Evolutionary conservation across 331 rosid species (phyloP).

Genomic region (Malus hybrid): DNA sequence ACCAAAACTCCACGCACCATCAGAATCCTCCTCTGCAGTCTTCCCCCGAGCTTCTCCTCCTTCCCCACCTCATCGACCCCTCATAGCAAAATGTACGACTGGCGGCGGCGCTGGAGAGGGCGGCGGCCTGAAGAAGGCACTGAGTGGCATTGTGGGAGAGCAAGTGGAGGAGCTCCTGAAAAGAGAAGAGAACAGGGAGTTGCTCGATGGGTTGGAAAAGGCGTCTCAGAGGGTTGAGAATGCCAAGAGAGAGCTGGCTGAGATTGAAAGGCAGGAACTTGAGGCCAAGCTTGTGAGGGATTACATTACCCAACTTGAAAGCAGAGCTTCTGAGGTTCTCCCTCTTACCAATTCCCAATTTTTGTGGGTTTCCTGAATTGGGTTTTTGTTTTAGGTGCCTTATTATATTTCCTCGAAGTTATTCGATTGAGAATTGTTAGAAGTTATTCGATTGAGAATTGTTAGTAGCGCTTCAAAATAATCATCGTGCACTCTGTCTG

Average conservation of each 20-base stretch:
- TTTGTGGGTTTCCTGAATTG: not conserved
- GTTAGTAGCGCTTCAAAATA: too few relatives aligned
- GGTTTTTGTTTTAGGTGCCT: not conserved
- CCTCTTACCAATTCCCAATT: not conserved
- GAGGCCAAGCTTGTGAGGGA: conserved; percentile 50
- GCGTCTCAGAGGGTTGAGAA: conserved; percentile 74
- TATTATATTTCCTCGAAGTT: not conserved
- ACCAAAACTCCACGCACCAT: not conserved
- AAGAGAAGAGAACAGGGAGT: conserved; percentile 55
- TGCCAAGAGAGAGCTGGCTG: conserved; percentile 56
- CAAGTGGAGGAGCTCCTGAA: conserved; percentile 55
- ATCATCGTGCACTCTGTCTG: not conserved
- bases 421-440: too few relatives aligned
- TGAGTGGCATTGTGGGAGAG: conserved; percentile 48
- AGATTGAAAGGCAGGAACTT: conserved; percentile 52
- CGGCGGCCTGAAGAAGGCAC: conserved; percentile 35
- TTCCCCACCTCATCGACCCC: conserved; percentile 9
- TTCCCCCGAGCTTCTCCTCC: conserved; percentile 5
- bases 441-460: not conserved
- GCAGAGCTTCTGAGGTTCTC: conserved; percentile 53
- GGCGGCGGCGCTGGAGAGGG: conserved; percentile 21
- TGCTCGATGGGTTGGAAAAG: conserved; percentile 68
- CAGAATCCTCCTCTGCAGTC: not conserved
- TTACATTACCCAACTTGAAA: conserved; percentile 51
- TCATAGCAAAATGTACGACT: conserved; percentile 19